Evolutionary conservation across 2,329 filamentous ascomycete genomes (phyloP), one percentile per base, ranked within the genome.

Genomic region (Stemphylium vesicarium): DNA sequence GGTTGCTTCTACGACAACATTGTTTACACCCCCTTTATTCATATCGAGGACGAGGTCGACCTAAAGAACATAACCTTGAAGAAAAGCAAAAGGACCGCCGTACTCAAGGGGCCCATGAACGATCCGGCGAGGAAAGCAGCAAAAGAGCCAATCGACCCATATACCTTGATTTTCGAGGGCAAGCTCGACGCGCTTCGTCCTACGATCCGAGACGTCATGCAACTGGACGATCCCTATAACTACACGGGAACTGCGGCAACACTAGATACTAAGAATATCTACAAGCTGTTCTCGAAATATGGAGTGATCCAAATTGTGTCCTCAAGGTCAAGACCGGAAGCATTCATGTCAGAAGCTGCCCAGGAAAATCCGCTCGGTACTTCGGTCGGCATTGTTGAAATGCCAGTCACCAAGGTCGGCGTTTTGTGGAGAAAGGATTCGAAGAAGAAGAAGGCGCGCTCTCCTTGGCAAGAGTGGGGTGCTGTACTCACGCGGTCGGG

Each of bases 1-100:
- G 92, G 92, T 69, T 97, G 94, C 72, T 96, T 99, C 72, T 99
- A 98, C 77, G 95, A 99, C 79, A 99, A 99, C 72, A 96, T 99
- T 43, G 91, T 90, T 53, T 99, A 99, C 73, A 99, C 95, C 1
- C 95, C 95, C 2, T 99, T 99, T 72, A 97, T 99, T 64, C 92
- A 96, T 69, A 92, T 97, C 40, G 95, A 99, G 75, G 93, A 96
- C 70, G 92, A 96, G 65, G 78, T 93, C 24, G 90, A 94, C 72
- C 82, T 91, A 56, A 91, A 89, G 65, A 88, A 87, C 52, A 89
- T 90, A 32, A 80, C 89, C 40, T 83, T 85, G 18, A 85, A 89
- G 65, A 94, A 90, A 73, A 82, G 86, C 52, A 88, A 88, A 72
- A 89, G 89, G 69, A 84, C 84, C 1, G 80, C 93, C 3, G 67